These are phyloP conservation scores for Neoarthrinium moseri DNA, from an alignment of 2,329 filamentous ascomycete genomes.

Conservation along the genomic window DNA sequence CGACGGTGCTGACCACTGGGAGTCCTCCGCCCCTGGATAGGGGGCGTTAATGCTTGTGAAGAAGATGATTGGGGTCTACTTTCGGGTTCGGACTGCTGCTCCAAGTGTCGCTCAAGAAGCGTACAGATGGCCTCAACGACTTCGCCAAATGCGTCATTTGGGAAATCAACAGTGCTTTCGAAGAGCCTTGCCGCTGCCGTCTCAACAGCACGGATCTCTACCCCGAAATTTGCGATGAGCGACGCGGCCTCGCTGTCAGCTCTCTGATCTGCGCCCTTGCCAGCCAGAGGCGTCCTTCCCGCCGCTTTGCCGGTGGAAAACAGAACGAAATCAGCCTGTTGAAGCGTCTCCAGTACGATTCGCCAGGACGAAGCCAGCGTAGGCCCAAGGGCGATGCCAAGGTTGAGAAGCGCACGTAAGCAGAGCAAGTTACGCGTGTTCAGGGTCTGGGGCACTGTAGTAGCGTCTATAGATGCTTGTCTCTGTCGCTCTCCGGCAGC, in stretches of 20 bases:
- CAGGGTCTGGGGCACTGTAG: constrained; percentile 49
- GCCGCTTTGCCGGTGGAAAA: constrained; percentile 60
- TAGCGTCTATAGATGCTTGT: constrained; percentile 56
- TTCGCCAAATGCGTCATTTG: constrained; percentile 75
- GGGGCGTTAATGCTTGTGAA: constrained; percentile 24
- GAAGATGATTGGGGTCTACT: constrained; percentile 36
- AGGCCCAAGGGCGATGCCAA: constrained; percentile 91
- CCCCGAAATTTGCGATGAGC: constrained; percentile 66
- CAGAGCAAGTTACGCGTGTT: constrained; percentile 91
- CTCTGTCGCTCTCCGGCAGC: constrained; percentile 57
- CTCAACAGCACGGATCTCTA: constrained; percentile 85
- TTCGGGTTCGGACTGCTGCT: constrained; percentile 25
- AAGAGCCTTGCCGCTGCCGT: constrained; percentile 82
- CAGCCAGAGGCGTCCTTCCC: constrained; percentile 48
- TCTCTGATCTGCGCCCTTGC: constrained; percentile 43
- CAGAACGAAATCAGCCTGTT: constrained; percentile 88
- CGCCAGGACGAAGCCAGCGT: constrained; percentile 83
- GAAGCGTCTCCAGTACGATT: constrained; percentile 87
- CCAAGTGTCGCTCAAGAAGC: constrained; percentile 53
- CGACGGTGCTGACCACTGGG: constrained; percentile 40
- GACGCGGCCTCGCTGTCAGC: constrained; percentile 50
- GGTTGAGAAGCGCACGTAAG: constrained; percentile 84
- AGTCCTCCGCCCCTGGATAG: constrained; percentile 24
- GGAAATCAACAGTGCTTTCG: constrained; percentile 90
- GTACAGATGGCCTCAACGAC: constrained; percentile 74